Conservation (phyloP, 441 rosid species). For the Corymbia citriodora region DNA sequence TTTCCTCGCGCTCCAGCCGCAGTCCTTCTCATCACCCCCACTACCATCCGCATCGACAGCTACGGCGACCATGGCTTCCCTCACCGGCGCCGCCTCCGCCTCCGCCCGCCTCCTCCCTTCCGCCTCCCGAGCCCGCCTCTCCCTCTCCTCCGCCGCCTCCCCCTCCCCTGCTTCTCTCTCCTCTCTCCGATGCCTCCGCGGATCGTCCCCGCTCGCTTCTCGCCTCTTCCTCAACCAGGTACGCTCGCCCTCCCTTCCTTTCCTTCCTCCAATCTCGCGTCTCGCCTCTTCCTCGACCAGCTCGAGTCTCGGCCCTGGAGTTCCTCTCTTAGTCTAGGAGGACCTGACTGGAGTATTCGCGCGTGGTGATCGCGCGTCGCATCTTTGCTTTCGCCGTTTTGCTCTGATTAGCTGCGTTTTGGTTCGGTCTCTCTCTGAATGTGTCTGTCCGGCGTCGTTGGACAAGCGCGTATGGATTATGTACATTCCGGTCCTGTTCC, state of each 20-base stretch:
- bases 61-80: constrained; percentile 37
- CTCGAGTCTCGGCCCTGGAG: neutral
- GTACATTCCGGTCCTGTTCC: neutral
- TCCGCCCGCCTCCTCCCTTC: constrained; percentile 35
- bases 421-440: neutral
- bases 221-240: constrained; percentile 40
- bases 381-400: neutral
- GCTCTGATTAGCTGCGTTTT: neutral
- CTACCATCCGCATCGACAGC: neutral
- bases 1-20: constrained; percentile 5
- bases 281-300: neutral
- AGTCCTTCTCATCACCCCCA: constrained; percentile 1
- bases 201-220: constrained; percentile 31
- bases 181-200: constrained; percentile 36
- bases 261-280: neutral
- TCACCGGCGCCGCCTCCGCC: constrained; percentile 43
- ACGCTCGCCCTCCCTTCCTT: neutral
- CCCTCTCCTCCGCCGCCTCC: constrained; percentile 9
- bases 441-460: neutral
- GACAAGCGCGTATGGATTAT: neutral
- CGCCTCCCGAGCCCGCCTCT: constrained; percentile 17
- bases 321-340: neutral
- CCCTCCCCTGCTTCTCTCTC: constrained; percentile 22
- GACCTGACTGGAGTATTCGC: neutral
- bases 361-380: neutral